These are phyloP conservation scores for Cicer chorassanicum DNA, from an alignment of 306 rosid genomes.

Conservation along the genomic window DNA sequence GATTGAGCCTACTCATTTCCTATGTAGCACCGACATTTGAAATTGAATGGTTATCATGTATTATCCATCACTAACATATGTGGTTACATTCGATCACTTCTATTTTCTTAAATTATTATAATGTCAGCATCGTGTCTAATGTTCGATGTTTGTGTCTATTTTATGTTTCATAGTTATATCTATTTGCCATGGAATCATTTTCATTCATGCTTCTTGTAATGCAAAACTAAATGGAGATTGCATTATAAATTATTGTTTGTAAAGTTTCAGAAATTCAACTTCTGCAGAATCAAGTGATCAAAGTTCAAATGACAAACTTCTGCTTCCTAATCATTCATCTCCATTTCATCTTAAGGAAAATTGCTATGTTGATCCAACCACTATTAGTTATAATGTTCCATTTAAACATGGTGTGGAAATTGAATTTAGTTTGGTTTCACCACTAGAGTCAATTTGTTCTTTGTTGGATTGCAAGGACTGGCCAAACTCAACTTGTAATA, in stretches of 20 bases:
- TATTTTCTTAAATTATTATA: too few relatives aligned
- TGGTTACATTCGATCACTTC: too few relatives aligned
- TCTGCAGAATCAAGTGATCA: constrained; percentile 62
- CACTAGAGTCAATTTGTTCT: constrained; percentile 65
- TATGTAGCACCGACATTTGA: background rate
- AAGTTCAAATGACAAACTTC: constrained; percentile 43
- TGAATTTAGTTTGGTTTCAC: constrained; percentile 62
- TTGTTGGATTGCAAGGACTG: constrained; percentile 67
- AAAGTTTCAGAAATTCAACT: constrained; percentile 12
- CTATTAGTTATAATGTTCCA: constrained; percentile 50
- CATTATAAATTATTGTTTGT: constrained; percentile 28
- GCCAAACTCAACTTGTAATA: constrained; percentile 70
- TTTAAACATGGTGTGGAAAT: constrained; percentile 56
- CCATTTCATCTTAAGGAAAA: constrained; percentile 57
- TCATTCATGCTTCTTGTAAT: background rate
- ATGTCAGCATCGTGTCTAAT: background rate
- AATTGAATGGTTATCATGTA: too few relatives aligned
- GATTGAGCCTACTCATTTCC: background rate
- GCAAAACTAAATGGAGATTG: constrained; percentile 9
- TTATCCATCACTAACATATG: too few relatives aligned
- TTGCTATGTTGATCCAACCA: constrained; percentile 56
- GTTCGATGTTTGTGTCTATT: background rate
- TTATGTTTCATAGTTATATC: background rate
- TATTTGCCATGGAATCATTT: too few relatives aligned
- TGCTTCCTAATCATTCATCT: constrained; percentile 61